Conservation (phyloP, 208 protist genomes). For the Histomonas meleagridis region DNA sequence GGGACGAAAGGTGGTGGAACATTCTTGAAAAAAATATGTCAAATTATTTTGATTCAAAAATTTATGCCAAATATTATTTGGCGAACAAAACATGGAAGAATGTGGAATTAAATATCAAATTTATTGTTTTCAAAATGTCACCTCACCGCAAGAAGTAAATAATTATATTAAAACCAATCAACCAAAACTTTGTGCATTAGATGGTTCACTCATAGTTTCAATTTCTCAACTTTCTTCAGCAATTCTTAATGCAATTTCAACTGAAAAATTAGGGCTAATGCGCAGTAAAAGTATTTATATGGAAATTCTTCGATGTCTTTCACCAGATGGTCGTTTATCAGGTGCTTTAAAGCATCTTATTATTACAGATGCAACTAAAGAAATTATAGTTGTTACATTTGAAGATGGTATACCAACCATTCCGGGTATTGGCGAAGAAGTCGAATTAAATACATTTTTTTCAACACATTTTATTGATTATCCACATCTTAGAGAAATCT, state of each 20-base stretch:
- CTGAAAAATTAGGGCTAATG: neutral
- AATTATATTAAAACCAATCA: neutral
- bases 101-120: neutral
- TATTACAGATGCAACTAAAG: neutral
- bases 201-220: neutral
- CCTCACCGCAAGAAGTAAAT: neutral
- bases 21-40: too few relatives aligned
- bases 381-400: neutral
- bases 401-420: neutral
- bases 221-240: neutral
- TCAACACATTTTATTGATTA: neutral
- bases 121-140: neutral
- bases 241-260: neutral
- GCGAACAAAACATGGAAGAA: too few relatives aligned
- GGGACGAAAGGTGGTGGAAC: too few relatives aligned
- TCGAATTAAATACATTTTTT: neutral
- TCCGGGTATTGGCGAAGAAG: neutral
- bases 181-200: neutral
- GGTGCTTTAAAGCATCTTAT: neutral
- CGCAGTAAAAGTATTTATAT: neutral
- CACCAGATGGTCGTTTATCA: neutral
- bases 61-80: too few relatives aligned
- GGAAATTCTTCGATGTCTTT: constrained; percentile 9
- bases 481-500: neutral
- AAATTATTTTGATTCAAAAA: too few relatives aligned